These are phyloP conservation scores for Globisporangium paroecandrum DNA, from an alignment of 352 stramenopile genomes.

Conservation along the genomic window DNA sequence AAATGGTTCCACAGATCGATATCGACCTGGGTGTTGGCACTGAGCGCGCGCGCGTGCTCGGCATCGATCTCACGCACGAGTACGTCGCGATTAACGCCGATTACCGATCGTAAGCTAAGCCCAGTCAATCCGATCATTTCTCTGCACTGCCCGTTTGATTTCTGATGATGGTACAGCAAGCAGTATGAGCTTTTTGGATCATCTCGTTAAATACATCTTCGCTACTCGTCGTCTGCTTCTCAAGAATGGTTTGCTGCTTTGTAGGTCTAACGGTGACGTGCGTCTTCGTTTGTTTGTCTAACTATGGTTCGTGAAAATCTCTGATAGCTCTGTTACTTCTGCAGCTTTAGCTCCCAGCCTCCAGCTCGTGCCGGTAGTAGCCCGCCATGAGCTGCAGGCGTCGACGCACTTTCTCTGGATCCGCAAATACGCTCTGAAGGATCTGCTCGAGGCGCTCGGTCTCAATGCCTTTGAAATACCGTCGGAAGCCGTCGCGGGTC, in stretches of 20 bases:
- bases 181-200: not conserved
- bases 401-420: conserved; percentile 51
- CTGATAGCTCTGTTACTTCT: not conserved
- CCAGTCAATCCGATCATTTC: not conserved
- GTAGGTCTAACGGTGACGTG: not conserved
- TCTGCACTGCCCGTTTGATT: not conserved
- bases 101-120: conserved; percentile 92
- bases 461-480: conserved; percentile 64
- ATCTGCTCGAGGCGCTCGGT: conserved; percentile 41
- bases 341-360: not conserved
- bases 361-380: conserved; percentile 32
- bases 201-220: conserved; percentile 6
- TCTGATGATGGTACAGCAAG: not conserved
- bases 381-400: conserved; percentile 72
- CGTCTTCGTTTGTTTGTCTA: not conserved
- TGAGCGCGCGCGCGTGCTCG: conserved; percentile 87
- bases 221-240: not conserved
- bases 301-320: not conserved
- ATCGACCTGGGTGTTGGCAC: conserved; percentile 90
- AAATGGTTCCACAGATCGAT: conserved; percentile 61
- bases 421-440: conserved; percentile 44
- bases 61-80: conserved; percentile 97
- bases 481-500: conserved; percentile 67
- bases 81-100: conserved; percentile 99
- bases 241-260: not conserved